Evolutionary conservation across 495 filamentous ascomycete genomes (phyloP), one percentile per base, ranked within the genome.

Genomic region (Bathelium albidoporum): DNA sequence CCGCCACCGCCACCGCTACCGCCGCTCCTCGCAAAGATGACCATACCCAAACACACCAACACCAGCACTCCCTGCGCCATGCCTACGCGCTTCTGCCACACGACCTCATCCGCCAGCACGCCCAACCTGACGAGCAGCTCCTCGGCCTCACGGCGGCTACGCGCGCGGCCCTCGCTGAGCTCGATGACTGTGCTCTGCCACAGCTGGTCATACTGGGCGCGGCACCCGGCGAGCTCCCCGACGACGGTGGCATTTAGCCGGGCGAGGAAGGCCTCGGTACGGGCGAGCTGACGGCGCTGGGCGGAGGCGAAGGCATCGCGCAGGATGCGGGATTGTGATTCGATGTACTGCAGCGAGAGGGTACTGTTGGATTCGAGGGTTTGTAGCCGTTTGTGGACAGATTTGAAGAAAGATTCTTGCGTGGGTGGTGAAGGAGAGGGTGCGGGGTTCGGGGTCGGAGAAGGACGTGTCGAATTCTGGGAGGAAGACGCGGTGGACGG

Each of bases 391-490:
- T 97, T 96, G 65, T 90, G 89, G 3, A 98, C 86, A 7, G 90
- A 90, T 74, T 97, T 97, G 82, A 96, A 98, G 77, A 98, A 97
- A 9, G 87, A 91, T 73, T 97, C 94, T 75, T 98, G 94, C 2
- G 90, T 93, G 0, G 90, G 91, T 12, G 93, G 92, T 20, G 82
- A 84, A 1, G 90, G 74, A 22, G 82, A 73, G 14, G 85, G 76
- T 0, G 87, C 82, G 52, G 84, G 80, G 0, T 78, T 79, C 11
- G 72, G 68, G 49, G 77, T 73, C 14, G 83, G 77, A 9, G 79
- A 69, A 1, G 70, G 64, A 24, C 49, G 49, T n/a, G 49, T 55
- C 2, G 49, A 26, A 24, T 55, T 55, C 20, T 20, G 11, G 43
- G 24, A n/a, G 49, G 24, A 24, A 55, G 49, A 29, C 9, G 49